Evolutionary conservation across 768 basidiomycete species (phyloP), one percentile per base, ranked within the genome.

Genomic region (Agaricus subrufescens): DNA sequence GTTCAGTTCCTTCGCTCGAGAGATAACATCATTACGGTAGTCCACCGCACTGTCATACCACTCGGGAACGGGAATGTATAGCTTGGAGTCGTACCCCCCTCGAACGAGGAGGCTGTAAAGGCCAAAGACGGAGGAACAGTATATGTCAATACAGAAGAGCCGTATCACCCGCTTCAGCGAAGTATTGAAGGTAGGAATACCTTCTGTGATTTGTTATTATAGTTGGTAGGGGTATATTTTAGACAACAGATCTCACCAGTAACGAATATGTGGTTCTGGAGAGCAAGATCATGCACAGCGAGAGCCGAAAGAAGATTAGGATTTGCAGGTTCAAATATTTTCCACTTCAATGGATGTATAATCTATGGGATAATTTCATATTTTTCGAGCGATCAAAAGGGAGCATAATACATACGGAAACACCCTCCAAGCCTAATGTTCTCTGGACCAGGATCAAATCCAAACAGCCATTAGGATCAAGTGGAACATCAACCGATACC

Each of bases 391-490:
- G 4, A 19, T 12, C n/a, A 42, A 30, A 10, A 34, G 5, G 31
- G 31, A 4, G 12, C 12, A 6, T 23, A 2, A 25, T 8, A 27
- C 46, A n/a, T 23, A 56, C 54, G 5, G 46, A 19, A 12, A 49
- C 54, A 25, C 47, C 19, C 34, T 56, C 54, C 25, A 56, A 30
- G 2, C 54, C 54, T 47, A 46, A 56, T 10, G 49, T 11, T 31
- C 29, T 31, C 47, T 49, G 54, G 9, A 56, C 46, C 6, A 6
- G 23, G 40, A 49, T 29, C n/a, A 56, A 31, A 25, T 56, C 40
- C 47, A 56, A 49, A 34, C 29, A 56, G 19, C 54, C 54, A n/a
- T 45, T 31, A 25, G 54, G 46, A 8, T 56, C 54, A 15, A 56
- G 47, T 30, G 39, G 26, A 25, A 56, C 25, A 19, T 56, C 54